Evolutionary conservation across 257 asterid species (phyloP).

Genomic region (Solanum gracilifrons): DNA sequence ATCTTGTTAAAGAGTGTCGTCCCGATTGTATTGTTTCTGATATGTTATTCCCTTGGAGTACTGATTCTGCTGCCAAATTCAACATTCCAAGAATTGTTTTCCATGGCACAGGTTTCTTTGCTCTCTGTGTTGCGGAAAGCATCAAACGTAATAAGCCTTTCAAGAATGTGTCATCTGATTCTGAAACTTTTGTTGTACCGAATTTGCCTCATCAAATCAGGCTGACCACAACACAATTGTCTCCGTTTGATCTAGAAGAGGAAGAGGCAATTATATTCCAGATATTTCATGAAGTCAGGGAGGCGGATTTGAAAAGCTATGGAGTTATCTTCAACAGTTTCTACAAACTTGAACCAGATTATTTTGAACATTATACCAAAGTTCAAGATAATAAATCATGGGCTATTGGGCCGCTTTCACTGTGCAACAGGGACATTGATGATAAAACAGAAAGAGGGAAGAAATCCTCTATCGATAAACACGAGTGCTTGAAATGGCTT

Average conservation of each 20-base stretch:
- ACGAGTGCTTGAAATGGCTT: conserved; percentile 55
- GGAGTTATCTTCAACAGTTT: conserved; percentile 49
- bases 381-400: conserved; percentile 23
- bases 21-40: conserved; percentile 37
- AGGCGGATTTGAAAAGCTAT: conserved; percentile 13
- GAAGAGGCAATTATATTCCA: neutral
- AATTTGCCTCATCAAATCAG: conserved; percentile 15
- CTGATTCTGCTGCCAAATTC: conserved; percentile 23
- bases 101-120: conserved; percentile 26
- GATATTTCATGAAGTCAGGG: conserved; percentile 6
- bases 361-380: conserved; percentile 20
- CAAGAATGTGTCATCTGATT: conserved; percentile 23
- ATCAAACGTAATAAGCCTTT: conserved; percentile 22
- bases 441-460: conserved; percentile 23
- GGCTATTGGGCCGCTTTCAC: conserved; percentile 41
- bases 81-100: conserved; percentile 38
- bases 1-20: conserved; percentile 6
- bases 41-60: conserved; percentile 39
- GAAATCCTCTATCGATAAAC: conserved; percentile 27
- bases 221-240: conserved; percentile 14
- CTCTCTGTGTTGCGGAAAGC: conserved; percentile 14
- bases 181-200: conserved; percentile 27
- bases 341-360: conserved; percentile 36
- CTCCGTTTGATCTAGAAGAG: neutral
- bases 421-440: conserved; percentile 7